Evolutionary conservation across 495 filamentous ascomycete genomes (phyloP), one percentile per base, ranked within the genome.

Genomic region (Aspergillus wentii): DNA sequence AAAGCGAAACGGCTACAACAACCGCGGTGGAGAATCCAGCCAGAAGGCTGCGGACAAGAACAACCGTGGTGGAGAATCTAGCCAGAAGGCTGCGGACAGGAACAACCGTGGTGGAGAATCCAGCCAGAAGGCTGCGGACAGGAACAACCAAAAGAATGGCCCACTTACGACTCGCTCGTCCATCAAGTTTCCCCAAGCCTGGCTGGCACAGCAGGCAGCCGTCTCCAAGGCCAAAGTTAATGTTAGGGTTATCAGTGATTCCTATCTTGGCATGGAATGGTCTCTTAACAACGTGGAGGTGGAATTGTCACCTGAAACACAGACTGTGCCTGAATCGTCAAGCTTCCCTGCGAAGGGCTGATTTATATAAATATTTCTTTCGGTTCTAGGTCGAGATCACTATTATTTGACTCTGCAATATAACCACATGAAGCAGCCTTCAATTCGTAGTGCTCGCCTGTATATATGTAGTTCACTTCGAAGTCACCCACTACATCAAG

Each of bases 221-320:
- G 40, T 44, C 31, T 47, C 49, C 26, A 28, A 54, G 44, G 38
- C 52, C 29, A 45, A 58, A 71, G 59, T 94, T 8, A 82, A 87
- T 66, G 74, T 94, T 15, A 51, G 69, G 43, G 74, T 94, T 1
- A 62, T 89, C 27, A 95, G 88, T 64, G 89, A 96, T 72, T 81
- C 77, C 15, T 96, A 96, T 66, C 65, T 88, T 18, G 85, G 83
- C 0, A 81, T 96, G 80, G 69, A 80, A 48, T 94, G 85, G 72
- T 62, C 52, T 3, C 18, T 66, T 19, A 36, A 47, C 1, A 50
- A 54, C 27, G 52, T 63, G 20, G 56, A 58, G 23, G 52, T 62
- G 0, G 41, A 46, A 13, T 17, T 61, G 18, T 51, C 26, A 1
- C n/a, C 37, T 9, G 37, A 30, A 26, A 55, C 34, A 6, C 59